phyloP scores from a whole-genome alignment of 345 rosid species.

The Isatis tinctoria region DNA sequence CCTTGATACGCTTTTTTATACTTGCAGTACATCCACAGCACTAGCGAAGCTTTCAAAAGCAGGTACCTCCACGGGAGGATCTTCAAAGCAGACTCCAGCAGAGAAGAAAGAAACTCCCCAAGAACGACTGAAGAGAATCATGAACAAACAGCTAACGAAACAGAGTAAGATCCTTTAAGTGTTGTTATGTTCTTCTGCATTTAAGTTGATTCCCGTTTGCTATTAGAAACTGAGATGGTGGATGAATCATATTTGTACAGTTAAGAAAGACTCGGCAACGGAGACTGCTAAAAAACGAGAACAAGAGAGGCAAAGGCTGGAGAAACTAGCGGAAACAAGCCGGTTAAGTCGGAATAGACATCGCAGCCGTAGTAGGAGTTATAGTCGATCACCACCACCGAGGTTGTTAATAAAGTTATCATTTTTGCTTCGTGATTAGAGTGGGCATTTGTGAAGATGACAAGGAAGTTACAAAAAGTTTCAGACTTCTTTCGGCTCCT shows the following conservation, averaged over 20 bases:
- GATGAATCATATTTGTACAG: conserved; percentile 38
- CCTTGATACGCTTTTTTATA: background rate
- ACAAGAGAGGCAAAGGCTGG: conserved; percentile 87
- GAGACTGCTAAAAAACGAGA: conserved; percentile 92
- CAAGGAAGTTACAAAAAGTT: conserved; percentile 11
- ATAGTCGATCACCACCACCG: conserved; percentile 85
- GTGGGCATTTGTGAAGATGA: conserved; percentile 20
- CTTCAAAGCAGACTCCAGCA: conserved; percentile 51
- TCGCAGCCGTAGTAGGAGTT: conserved; percentile 82
- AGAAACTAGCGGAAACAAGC: conserved; percentile 89
- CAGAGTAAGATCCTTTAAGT: conserved; percentile 56
- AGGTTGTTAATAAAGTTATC: conserved; percentile 52
- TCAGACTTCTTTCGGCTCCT: background rate
- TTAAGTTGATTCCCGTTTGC: background rate
- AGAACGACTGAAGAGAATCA: conserved; percentile 94
- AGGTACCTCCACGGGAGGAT: conserved; percentile 44
- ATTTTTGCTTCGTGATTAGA: conserved; percentile 18
- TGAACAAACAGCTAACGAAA: conserved; percentile 86
- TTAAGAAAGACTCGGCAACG: conserved; percentile 91
- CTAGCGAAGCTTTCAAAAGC: conserved; percentile 77
- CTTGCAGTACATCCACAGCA: conserved; percentile 61
- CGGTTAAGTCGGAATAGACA: conserved; percentile 57
- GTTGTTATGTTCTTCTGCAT: background rate
- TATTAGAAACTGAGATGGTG: background rate
- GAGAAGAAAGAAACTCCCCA: conserved; percentile 98